Conservation (phyloP, 78 protist species). For the Dictyostelium capitatum region DNA sequence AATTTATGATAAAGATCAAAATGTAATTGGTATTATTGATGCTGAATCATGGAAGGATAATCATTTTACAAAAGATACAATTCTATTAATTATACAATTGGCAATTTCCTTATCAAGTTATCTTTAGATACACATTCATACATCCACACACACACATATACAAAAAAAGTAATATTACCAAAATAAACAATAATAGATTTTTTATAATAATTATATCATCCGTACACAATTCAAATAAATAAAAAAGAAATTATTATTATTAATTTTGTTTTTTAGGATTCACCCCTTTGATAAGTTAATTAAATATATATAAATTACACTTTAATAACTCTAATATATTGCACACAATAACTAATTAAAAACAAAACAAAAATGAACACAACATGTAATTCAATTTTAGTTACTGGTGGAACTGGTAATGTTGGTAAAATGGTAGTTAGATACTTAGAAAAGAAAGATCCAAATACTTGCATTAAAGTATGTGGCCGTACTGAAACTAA, state of each 20-base stretch:
- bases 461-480: background rate
- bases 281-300: background rate
- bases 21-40: conserved; percentile 68
- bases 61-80: background rate
- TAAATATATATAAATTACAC: background rate
- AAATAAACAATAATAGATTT: background rate
- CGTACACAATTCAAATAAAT: background rate
- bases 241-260: background rate
- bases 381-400: conserved; percentile 29
- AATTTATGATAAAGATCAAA: conserved; percentile 1
- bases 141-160: too few relatives aligned
- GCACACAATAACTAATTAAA: too few relatives aligned
- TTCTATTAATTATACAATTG: background rate
- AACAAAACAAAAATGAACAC: background rate
- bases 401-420: conserved; percentile 34
- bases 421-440: background rate
- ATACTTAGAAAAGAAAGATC: background rate
- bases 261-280: background rate
- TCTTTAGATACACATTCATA: conserved; percentile 4
- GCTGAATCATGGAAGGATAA: conserved; percentile 65
- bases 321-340: background rate
- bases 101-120: background rate
- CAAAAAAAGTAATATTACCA: background rate
- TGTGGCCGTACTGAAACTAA: background rate
- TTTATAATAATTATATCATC: background rate